A percentile compares a stretch with the other conserved stretches of the same genome.
These are phyloP conservation scores for Podospora australis DNA, from an alignment of 495 filamentous ascomycete genomes.

Conservation along the genomic window DNA sequence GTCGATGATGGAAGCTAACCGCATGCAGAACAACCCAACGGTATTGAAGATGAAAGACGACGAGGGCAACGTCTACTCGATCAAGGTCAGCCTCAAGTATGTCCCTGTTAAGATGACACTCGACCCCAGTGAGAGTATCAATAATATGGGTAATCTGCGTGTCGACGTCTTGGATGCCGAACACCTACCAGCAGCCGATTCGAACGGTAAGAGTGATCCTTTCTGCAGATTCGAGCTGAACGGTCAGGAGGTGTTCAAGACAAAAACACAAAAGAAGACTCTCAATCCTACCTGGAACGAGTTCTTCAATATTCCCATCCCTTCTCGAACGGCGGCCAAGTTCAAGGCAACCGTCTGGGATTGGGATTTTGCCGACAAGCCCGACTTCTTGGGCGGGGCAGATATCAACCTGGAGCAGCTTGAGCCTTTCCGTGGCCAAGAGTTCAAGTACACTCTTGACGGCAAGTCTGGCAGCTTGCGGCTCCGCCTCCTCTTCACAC, in stretches of 20 bases:
- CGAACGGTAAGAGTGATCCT: conserved; percentile 93
- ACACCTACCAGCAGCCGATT: conserved; percentile 84
- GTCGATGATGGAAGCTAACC: too few relatives aligned
- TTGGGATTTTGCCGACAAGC: conserved; percentile 90
- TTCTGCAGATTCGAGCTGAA: conserved; percentile 92
- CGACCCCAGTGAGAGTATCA: conserved; percentile 92
- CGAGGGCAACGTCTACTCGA: conserved; percentile 67
- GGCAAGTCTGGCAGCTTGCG: conserved; percentile 83
- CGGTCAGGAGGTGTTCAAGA: conserved; percentile 83
- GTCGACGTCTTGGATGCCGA: conserved; percentile 85
- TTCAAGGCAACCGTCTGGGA: conserved; percentile 84
- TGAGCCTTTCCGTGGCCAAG: conserved; percentile 75
- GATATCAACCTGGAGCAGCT: conserved; percentile 73
- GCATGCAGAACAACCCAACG: conserved; percentile 73
- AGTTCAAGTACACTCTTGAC: conserved; percentile 68
- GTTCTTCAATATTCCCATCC: conserved; percentile 76
- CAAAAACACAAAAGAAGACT: conserved; percentile 93
- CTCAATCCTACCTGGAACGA: conserved; percentile 94
- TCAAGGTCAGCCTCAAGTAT: conserved; percentile 89
- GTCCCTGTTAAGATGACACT: conserved; percentile 90
- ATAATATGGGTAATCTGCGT: conserved; percentile 91
- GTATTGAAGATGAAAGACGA: conserved; percentile 67
- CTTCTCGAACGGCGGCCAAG: conserved; percentile 75
- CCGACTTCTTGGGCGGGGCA: conserved; percentile 73
- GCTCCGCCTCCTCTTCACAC: conserved; percentile 85